Base-by-base conservation (phyloP, 495 filamentous ascomycete species). In the Podospora bellae-mahoneyi region DNA sequence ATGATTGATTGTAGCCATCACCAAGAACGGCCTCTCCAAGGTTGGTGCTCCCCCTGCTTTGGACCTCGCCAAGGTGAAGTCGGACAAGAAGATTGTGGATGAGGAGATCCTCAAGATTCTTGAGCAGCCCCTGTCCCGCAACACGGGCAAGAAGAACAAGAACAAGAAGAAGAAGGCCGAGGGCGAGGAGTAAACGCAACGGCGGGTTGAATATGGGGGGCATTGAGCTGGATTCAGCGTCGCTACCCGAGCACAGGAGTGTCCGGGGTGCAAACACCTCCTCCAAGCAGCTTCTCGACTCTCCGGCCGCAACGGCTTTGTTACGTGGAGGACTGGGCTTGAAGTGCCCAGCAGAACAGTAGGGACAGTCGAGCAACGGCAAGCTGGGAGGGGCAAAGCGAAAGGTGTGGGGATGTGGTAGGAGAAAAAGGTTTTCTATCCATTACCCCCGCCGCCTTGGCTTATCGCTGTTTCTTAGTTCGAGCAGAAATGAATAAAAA, bases 31-130 rank as follows among this genome's bases (percentile, higher is more conserved):
- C 72, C 80, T 99, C 77, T 90, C 89, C 73, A 92, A 91, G 78
- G 81, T 99, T 28, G 88, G 91, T 55, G 88, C 86, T 6, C 90
- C 95, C 26, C 87, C 90, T 66, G 78, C 87, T 9, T 81, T 86
- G 20, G 91, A 97, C 72, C 75, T 95, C 59, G 83, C 83, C 73
- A 91, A 93, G 80, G 85, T 88, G 85, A 92, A 94, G 85, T 89
- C 91, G 3, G 92, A 98, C 78, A 97, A 99, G 87, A 97, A 97
- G 87, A 95, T 99, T 76, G 91, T 89, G 66, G 94, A 98, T 74
- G 92, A 95, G 79, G 93, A 97, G 80, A 86, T 99, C 70, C 89
- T 97, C 65, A 90, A 93, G 84, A 94, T 99, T 69, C 84, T 99
- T 60, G 92, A 92, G 79, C 90, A 90, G 77, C 93, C 95, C 16